These are phyloP conservation scores for Lepiota venenata DNA, from an alignment of 768 basidiomycete species.

Conservation along the genomic window DNA sequence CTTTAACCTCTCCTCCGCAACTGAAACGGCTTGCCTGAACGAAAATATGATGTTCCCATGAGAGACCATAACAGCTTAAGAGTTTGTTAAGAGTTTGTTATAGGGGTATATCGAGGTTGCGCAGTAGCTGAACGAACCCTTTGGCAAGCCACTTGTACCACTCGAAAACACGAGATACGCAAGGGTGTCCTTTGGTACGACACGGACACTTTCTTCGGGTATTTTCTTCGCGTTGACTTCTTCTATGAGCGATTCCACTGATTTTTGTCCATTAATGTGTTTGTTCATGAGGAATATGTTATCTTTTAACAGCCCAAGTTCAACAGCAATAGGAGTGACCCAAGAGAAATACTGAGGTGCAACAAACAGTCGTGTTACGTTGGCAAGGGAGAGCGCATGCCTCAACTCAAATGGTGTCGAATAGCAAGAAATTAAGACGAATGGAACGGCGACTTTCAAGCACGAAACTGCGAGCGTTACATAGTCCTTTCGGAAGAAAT, in stretches of 20 bases:
- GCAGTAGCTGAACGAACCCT: slow-evolving; percentile 38
- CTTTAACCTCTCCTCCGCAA: slow-evolving; percentile 25
- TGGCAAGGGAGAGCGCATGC: slow-evolving; percentile 28
- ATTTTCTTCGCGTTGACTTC: slow-evolving; percentile 32
- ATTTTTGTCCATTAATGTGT: slow-evolving; percentile 21
- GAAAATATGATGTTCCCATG: slow-evolving; percentile 57
- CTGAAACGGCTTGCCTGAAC: slow-evolving; percentile 31
- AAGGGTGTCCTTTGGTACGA: slow-evolving; percentile 47
- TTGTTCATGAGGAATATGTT: slow-evolving; percentile 52
- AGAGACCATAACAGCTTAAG: slow-evolving; percentile 65
- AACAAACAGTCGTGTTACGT: slow-evolving; percentile 30
- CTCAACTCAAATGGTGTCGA: slow-evolving; percentile 33
- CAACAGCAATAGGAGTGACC: slow-evolving; percentile 26
- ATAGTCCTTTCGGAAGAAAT: slow-evolving; percentile 25
- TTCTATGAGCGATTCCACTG: slow-evolving; percentile 39
- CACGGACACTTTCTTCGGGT: slow-evolving; percentile 37
- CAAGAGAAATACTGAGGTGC: slow-evolving; percentile 25
- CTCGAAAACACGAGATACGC: slow-evolving; percentile 76
- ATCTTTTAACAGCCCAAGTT: slow-evolving; percentile 30
- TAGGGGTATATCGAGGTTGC: neutral
- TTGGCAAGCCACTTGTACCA: slow-evolving; percentile 72
- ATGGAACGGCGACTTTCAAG: slow-evolving; percentile 25
- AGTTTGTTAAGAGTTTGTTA: slow-evolving; percentile 18
- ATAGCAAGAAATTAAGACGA: slow-evolving; percentile 31
- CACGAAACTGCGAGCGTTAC: slow-evolving; percentile 27